A percentile compares a stretch with the other conserved stretches of the same genome.
phyloP scores from a whole-genome alignment of 345 rosid species.

The Citrus mangshanensis region DNA sequence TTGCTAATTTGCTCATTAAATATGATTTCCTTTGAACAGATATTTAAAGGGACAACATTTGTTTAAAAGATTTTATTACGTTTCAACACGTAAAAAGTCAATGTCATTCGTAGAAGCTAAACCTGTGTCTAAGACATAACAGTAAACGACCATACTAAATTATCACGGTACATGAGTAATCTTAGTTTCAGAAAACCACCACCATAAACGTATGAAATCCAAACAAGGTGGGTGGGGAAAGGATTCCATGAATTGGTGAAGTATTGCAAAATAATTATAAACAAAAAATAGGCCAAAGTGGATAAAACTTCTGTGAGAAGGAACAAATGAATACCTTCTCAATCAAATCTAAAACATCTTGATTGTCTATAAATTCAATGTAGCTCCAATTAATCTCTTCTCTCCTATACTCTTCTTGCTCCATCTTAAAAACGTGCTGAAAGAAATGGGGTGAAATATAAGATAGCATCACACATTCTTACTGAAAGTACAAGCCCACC shows the following conservation, averaged over 20 bases:
- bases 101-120: background rate
- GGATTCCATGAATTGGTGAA: background rate
- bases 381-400: slow-evolving; percentile 99
- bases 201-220: slow-evolving; percentile 2
- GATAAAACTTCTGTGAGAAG: slow-evolving; percentile 1
- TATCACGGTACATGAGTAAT: background rate
- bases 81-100: background rate
- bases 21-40: background rate
- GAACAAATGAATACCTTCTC: slow-evolving; percentile 68
- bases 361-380: slow-evolving; percentile 96
- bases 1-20: background rate
- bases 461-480: background rate
- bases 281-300: background rate
- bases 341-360: slow-evolving; percentile 94
- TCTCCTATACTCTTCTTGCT: slow-evolving; percentile 93
- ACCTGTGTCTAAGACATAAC: background rate
- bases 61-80: background rate
- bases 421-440: slow-evolving; percentile 99
- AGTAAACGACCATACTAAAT: background rate
- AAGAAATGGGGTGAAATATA: slow-evolving; percentile 18
- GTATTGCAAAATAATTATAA: background rate
- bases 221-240: background rate
- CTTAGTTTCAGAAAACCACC: background rate
- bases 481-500: slow-evolving; percentile 9
- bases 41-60: background rate